Base-by-base conservation (phyloP, 306 rosid genomes). In the Sechiopsis laciniata region DNA sequence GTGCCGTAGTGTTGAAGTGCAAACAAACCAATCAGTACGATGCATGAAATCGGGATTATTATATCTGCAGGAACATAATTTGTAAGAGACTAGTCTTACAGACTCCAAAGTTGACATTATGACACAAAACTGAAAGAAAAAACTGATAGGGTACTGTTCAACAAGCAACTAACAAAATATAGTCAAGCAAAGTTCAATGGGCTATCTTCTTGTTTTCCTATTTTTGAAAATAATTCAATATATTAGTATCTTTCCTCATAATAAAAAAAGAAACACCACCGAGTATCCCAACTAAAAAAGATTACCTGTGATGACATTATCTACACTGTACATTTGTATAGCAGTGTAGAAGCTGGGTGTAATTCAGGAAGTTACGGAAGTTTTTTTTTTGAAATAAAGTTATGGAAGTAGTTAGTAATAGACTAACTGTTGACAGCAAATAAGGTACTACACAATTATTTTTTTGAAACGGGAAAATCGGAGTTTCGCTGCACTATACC, bases 1-100 rank as follows among this genome's bases (percentile, higher is more conserved):
- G 97, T 94, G 78, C 98, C 98, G 72, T 80, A 94, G 83, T 90
- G 98, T 80, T 94, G 98, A 81, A 94, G 98, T 29, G 92, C 90
- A 79, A 94, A 94, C 87, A 94, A 82, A 79, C 85, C 68, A 61
- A 90, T 86, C 85, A 94, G 79, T 80, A 94, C 79, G 84, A 85
- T n/a, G 84, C 98, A 90, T 22, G 90, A 82, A 55, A 81, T 84
- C 62, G 98, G 97, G 83, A 94, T 78, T 83, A 90, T 92, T 32
- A 90, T 85, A 83, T 86, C 97, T 90, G 92, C 84, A 78, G 79
- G 76, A 77, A 68, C 29, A 76, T 67, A 74, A 70, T 40, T 76
- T 78, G 75, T 67, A 74, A 45, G 19, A 46, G 73, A 72, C 46
- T 45, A 19, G 16, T 7, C 11, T 4, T 10, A 52, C 53, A 40